A percentile compares a stretch with the other conserved stretches of the same genome.
phyloP scores from a whole-genome alignment of 139 green algal genomes.

The Coccomyxa sp. region DNA sequence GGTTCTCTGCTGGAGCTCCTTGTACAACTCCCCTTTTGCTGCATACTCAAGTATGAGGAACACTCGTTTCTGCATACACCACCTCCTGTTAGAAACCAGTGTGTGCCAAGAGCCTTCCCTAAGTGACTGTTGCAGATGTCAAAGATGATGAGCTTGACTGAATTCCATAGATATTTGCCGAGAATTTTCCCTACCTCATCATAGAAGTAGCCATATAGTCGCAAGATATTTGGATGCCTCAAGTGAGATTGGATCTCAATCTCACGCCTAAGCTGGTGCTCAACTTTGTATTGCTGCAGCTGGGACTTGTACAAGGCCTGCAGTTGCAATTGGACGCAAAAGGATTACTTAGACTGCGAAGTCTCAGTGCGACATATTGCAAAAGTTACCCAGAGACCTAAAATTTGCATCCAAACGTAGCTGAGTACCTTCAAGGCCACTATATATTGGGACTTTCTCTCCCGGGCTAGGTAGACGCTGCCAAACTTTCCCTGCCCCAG shows the following conservation, averaged over 20 bases:
- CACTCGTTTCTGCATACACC: slow-evolving; percentile 60
- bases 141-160: background rate
- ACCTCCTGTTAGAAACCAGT: background rate
- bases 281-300: slow-evolving; percentile 88
- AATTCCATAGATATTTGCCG: too few relatives aligned
- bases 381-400: too few relatives aligned
- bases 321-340: background rate
- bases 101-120: too few relatives aligned
- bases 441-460: slow-evolving; percentile 88
- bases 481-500: slow-evolving; percentile 97
- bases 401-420: too few relatives aligned
- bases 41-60: slow-evolving; percentile 99
- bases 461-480: slow-evolving; percentile 96
- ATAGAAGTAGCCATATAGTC: slow-evolving; percentile 97
- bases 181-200: slow-evolving; percentile 55
- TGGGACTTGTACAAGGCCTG: slow-evolving; percentile 97
- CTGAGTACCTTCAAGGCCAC: slow-evolving; percentile 84
- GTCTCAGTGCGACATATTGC: too few relatives aligned
- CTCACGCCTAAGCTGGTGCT: slow-evolving; percentile 96
- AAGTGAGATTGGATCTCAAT: slow-evolving; percentile 99
- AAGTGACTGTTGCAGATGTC: background rate
- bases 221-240: slow-evolving; percentile 96
- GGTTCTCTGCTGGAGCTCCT: slow-evolving; percentile 79
- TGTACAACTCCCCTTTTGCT: slow-evolving; percentile 92
- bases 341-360: too few relatives aligned